Evolutionary conservation across 495 filamentous ascomycete genomes (phyloP).

Genomic region (Lasiosphaeria miniovina): DNA sequence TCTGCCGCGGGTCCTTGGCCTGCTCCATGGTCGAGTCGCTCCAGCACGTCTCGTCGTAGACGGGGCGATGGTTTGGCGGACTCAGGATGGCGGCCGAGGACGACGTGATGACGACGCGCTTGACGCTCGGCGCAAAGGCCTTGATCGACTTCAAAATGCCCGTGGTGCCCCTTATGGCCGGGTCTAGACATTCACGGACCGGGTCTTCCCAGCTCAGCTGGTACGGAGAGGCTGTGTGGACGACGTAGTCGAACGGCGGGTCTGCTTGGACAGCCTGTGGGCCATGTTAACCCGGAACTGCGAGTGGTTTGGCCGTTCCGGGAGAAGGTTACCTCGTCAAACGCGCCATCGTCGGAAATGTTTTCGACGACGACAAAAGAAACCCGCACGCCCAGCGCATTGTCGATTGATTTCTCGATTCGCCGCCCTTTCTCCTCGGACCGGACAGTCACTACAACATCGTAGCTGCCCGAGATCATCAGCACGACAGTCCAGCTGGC

Average conservation of each 20-base stretch:
- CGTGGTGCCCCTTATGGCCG: slow-evolving; percentile 43
- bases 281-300: not conserved
- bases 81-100: slow-evolving; percentile 42
- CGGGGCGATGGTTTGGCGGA: slow-evolving; percentile 32
- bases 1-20: slow-evolving; percentile 26
- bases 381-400: slow-evolving; percentile 12
- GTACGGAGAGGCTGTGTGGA: slow-evolving; percentile 47
- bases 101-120: slow-evolving; percentile 45
- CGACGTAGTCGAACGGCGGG: slow-evolving; percentile 37
- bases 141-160: slow-evolving; percentile 39
- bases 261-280: slow-evolving; percentile 25
- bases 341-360: slow-evolving; percentile 31
- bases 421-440: slow-evolving; percentile 38
- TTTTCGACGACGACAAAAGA: slow-evolving; percentile 37
- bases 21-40: slow-evolving; percentile 37
- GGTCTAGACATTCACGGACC: slow-evolving; percentile 37
- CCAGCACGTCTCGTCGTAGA: slow-evolving; percentile 43
- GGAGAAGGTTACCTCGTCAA: slow-evolving; percentile 29
- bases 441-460: slow-evolving; percentile 38
- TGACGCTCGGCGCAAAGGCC: slow-evolving; percentile 31
- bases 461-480: slow-evolving; percentile 23
- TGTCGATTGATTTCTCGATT: slow-evolving; percentile 31
- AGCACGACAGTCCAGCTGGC: not conserved
- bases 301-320: not conserved
- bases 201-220: slow-evolving; percentile 36